These are phyloP conservation scores for Ammopiptanthus mongolicus DNA, from an alignment of 306 rosid species.

Conservation along the genomic window DNA sequence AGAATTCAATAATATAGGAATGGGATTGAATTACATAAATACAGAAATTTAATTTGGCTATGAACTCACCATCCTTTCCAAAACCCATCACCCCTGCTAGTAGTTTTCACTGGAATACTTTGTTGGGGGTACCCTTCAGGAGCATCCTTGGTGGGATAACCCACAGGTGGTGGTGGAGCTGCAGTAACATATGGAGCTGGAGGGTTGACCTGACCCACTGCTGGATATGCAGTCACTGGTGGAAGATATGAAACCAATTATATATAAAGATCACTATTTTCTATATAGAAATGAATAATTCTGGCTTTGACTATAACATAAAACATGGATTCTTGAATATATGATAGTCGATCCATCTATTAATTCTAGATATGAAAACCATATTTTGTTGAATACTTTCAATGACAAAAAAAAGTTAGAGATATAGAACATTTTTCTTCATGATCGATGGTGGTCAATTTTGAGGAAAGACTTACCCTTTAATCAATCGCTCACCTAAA, in stretches of 20 bases:
- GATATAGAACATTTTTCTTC: background rate
- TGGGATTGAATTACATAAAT: background rate
- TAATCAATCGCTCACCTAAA: background rate
- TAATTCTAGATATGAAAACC: background rate
- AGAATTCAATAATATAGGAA: background rate
- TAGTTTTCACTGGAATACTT: constrained; percentile 26
- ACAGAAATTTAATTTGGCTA: background rate
- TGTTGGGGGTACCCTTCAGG: constrained; percentile 11
- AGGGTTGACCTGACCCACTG: background rate
- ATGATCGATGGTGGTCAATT: background rate
- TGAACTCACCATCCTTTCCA: constrained; percentile 55
- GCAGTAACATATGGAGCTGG: background rate
- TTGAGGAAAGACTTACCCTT: background rate
- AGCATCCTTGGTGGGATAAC: constrained; percentile 34
- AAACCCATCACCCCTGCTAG: constrained; percentile 50
- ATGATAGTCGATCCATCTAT: background rate
- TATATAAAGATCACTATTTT: background rate
- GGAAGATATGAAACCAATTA: background rate
- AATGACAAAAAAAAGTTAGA: background rate
- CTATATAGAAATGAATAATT: background rate
- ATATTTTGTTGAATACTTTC: background rate
- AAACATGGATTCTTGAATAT: background rate
- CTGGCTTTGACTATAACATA: background rate
- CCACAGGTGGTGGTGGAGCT: constrained; percentile 41
- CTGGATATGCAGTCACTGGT: constrained; percentile 36